Percentiles rank a stretch among this genome's conserved stretches.
Evolutionary conservation across 495 filamentous ascomycete species (phyloP).

Genomic region (Pseudoneurospora amorphoporcata): DNA sequence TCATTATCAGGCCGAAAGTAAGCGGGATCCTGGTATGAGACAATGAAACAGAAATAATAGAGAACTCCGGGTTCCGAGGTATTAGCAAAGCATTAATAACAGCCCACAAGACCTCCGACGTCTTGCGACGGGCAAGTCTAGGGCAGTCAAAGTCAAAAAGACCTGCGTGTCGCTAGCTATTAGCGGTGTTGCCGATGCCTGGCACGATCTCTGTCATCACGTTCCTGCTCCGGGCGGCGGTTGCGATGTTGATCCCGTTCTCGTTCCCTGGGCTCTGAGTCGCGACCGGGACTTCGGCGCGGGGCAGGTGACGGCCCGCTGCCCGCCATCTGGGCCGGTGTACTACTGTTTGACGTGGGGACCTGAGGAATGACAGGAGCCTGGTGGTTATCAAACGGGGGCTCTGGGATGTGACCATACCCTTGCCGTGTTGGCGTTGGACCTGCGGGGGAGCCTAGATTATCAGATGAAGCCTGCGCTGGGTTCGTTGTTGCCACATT

Average conservation of each 20-base stretch:
- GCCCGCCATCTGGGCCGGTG: slow-evolving; percentile 22
- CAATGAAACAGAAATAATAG: slow-evolving; percentile 4
- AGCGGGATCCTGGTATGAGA: slow-evolving; percentile 21
- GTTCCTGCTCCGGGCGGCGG: slow-evolving; percentile 16
- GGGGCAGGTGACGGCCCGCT: slow-evolving; percentile 20
- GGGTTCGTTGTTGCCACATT: slow-evolving; percentile 17
- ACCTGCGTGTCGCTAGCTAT: slow-evolving; percentile 4
- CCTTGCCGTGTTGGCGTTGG: slow-evolving; percentile 24
- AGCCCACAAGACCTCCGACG: slow-evolving; percentile 9
- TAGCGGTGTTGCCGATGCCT: slow-evolving; percentile 20
- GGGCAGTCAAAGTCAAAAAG: slow-evolving; percentile 1
- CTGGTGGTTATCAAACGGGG: slow-evolving; percentile 19
- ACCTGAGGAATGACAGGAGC: slow-evolving; percentile 6
- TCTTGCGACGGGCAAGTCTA: slow-evolving; percentile 4
- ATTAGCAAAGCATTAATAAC: slow-evolving; percentile 17
- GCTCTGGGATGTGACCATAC: slow-evolving; percentile 25
- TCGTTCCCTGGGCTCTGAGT: slow-evolving; percentile 30
- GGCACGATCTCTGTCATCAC: slow-evolving; percentile 20
- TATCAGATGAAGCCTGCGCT: slow-evolving; percentile 34
- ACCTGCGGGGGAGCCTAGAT: slow-evolving; percentile 43
- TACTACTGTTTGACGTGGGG: slow-evolving; percentile 12
- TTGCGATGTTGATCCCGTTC: slow-evolving; percentile 11
- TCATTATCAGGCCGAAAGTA: slow-evolving; percentile 14
- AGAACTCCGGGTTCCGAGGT: slow-evolving; percentile 13
- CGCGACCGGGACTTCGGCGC: slow-evolving; percentile 31